Evolutionary conservation across 2,329 filamentous ascomycete genomes (phyloP), one percentile per base, ranked within the genome.

Genomic region (Colletotrichum trifolii): DNA sequence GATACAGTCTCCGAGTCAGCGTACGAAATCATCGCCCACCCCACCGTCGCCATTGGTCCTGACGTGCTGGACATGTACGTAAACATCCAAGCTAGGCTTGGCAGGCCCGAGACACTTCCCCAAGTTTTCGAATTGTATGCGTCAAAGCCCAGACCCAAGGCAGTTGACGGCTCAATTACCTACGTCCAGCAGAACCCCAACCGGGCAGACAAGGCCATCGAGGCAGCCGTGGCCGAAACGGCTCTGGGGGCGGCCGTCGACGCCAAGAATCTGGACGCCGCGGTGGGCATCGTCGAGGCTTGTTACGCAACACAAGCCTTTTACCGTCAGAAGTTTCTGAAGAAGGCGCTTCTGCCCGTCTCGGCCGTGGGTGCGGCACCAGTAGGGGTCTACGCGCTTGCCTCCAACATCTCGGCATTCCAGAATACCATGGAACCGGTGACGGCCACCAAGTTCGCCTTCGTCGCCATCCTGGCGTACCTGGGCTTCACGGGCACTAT

Each of bases 391-490:
- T 96, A 94, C 73, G 85, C 87, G 38, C 76, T 94, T 43, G 91
- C 93, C 0, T 85, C 86, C 1, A 90, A 89, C 74, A 82, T 92
- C 35, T 85, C 90, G 2, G 77, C 81, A 10, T 82, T 89, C 67
- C 92, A 95, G 75, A 85, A 86, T 60, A 89, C 89, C n/a, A 93
- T 97, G 86, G 92, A 96, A 69, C 81, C 89, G 1, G 82, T 80
- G 35, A 87, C 87, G 39, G 93, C 94, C 9, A 96, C 93, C 2
- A 87, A 87, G 10, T 87, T 96, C 66, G 90, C 91, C 5, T 93
- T 97, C 74, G 87, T 87, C 0, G 94, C 92, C 11, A 91, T 96
- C 54, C 80, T 95, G 67, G 91, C 93, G 7, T 99, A 98, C 76
- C 84, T 96, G 46, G 86, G 88, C 17, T 92, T 93, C 68, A 94